phyloP scores from a whole-genome alignment of 768 basidiomycete genomes.

The Lactarius trivialis region DNA sequence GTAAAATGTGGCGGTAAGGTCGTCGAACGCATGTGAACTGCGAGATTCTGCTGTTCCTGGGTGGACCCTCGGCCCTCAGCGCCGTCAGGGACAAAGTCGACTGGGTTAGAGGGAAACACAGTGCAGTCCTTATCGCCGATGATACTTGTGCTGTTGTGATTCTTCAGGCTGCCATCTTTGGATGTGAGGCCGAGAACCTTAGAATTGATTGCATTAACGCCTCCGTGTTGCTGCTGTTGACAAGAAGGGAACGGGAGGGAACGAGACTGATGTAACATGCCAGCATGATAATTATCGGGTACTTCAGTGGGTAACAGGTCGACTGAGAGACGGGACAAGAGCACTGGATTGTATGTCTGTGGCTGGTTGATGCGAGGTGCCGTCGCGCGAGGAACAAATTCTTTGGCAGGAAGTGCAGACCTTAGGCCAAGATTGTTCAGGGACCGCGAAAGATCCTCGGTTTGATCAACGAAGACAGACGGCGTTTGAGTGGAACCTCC shows the following conservation, averaged over 20 bases:
- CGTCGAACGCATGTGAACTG: constrained; percentile 22
- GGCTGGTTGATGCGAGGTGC: constrained; percentile 7
- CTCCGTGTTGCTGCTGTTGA: constrained; percentile 8
- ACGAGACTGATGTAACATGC: constrained; percentile 2
- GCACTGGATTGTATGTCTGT: neutral
- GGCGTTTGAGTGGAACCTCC: neutral
- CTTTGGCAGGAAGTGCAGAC: constrained; percentile 17
- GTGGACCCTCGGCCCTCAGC: constrained; percentile 3
- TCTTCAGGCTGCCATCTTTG: constrained; percentile 11
- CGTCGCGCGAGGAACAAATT: constrained; percentile 22
- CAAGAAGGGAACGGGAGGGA: constrained; percentile 2
- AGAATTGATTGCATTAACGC: constrained; percentile 5
- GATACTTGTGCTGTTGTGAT: constrained; percentile 3
- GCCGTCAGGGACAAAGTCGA: constrained; percentile 12
- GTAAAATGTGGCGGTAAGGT: constrained; percentile 23
- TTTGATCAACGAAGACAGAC: constrained; percentile 7
- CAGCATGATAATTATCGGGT: constrained; percentile 3
- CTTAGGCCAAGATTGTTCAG: constrained; percentile 16
- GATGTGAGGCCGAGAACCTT: constrained; percentile 13
- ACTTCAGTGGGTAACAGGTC: constrained; percentile 8
- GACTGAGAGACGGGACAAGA: constrained; percentile 7
- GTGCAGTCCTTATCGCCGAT: constrained; percentile 11
- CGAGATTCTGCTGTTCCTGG: constrained; percentile 20
- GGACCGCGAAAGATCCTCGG: constrained; percentile 11
- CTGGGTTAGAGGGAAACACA: constrained; percentile 8